A percentile compares a stretch with the other conserved stretches of the same genome.
Conservation (phyloP, 352 stramenopile genomes). For the Globisporangium sylvaticum region DNA sequence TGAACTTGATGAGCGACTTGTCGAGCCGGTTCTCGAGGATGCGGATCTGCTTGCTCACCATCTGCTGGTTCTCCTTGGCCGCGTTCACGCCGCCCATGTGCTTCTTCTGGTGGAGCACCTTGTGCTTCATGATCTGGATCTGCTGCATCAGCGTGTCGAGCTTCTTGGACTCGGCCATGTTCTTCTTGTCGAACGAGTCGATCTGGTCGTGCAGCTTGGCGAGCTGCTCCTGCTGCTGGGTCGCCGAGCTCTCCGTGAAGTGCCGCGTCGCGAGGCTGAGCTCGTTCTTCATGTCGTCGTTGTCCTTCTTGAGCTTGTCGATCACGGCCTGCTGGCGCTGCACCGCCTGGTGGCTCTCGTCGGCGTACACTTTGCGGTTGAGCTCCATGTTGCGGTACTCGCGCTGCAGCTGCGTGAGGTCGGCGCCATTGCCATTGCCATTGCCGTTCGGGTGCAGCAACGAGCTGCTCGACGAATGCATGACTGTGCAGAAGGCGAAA, state of each 20-base stretch:
- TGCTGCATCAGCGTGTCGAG: conserved; percentile 86
- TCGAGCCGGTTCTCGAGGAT: conserved; percentile 97
- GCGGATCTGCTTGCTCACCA: conserved; percentile 94
- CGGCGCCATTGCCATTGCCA: conserved; percentile 19
- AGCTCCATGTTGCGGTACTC: conserved; percentile 97
- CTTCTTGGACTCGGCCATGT: conserved; percentile 79
- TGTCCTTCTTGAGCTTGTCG: conserved; percentile 85
- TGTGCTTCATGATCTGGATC: conserved; percentile 82
- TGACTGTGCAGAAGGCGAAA: neutral
- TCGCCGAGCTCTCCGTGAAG: conserved; percentile 77
- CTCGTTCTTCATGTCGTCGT: conserved; percentile 86
- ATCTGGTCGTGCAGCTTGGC: conserved; percentile 84
- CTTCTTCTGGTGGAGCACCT: conserved; percentile 89
- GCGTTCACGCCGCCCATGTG: conserved; percentile 96
- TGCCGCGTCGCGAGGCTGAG: conserved; percentile 88
- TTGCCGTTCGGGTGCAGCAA: conserved; percentile 11
- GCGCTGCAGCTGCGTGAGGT: conserved; percentile 91
- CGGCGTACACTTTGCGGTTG: conserved; percentile 93
- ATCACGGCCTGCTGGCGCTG: conserved; percentile 92
- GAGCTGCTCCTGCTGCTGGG: conserved; percentile 82
- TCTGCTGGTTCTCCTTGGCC: conserved; percentile 92
- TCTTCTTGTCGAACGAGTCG: conserved; percentile 85
- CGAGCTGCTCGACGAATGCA: conserved; percentile 17
- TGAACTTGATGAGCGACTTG: conserved; percentile 97
- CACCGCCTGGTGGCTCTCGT: conserved; percentile 93